A percentile compares a stretch with the other conserved stretches of the same genome.
phyloP scores from a whole-genome alignment of 352 stramenopile species.

The Phytophthora tentaculata region DNA sequence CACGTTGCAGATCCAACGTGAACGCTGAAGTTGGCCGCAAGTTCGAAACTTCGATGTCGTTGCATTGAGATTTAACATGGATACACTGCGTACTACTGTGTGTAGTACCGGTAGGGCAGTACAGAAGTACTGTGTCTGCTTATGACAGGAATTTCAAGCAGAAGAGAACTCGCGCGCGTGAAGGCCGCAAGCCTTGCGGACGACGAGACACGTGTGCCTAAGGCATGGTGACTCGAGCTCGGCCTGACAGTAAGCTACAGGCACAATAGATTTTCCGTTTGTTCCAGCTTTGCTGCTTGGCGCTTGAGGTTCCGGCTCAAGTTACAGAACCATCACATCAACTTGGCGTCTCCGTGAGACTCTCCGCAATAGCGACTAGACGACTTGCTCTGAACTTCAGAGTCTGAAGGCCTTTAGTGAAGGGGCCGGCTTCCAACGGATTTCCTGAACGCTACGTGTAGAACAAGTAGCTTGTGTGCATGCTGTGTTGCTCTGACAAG shows the following conservation, averaged over 20 bases:
- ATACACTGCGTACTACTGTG: too few species aligned
- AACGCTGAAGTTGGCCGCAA: constrained; percentile 8
- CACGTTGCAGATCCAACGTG: background rate
- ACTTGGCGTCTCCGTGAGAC: constrained; percentile 17
- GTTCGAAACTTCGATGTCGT: constrained; percentile 3
- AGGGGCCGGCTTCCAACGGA: constrained; percentile 16
- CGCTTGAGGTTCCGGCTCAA: constrained; percentile 1
- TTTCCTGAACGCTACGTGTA: background rate
- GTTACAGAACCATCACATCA: constrained; percentile 6
- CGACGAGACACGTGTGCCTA: background rate
- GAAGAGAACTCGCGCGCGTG: background rate
- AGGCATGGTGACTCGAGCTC: too few species aligned
- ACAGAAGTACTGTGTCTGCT: too few species aligned
- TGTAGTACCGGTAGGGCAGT: too few species aligned
- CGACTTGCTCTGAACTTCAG: too few species aligned
- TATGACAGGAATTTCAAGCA: background rate
- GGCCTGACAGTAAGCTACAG: too few species aligned
- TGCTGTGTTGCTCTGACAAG: background rate
- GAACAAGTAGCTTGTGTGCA: too few species aligned
- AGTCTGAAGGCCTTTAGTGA: background rate
- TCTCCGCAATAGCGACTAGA: constrained; percentile 4
- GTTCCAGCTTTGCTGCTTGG: constrained; percentile 7
- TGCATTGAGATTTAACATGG: constrained; percentile 13
- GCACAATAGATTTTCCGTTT: too few species aligned
- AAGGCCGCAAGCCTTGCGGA: background rate